Evolutionary conservation across 1,284 basidiomycete species (phyloP), one percentile per base, ranked within the genome.

Genomic region (Melanopsichium pennsylvanicum): DNA sequence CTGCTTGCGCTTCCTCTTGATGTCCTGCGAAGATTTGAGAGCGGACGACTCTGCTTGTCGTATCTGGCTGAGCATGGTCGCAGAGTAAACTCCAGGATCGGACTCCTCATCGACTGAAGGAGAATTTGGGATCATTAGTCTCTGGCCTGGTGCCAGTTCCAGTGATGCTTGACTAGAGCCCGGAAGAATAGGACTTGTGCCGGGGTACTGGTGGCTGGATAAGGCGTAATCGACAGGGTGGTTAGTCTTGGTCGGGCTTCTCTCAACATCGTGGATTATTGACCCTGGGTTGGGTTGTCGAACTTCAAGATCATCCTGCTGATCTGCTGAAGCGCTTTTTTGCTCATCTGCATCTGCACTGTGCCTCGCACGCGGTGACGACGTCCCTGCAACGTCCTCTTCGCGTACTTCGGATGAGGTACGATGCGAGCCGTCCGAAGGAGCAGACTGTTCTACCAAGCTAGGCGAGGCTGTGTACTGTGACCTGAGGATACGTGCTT

Each of bases 401-500:
- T 25, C 22, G 23, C 26, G 25, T 3, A 32, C 26, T n/a, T n/a
- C 21, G 2, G 48, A 35, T 4, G 60, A 44, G 16, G 23, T 22
- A 18, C 36, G 44, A 16, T 52, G 60, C 60, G 54, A 63, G 21
- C 60, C 60, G 12, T 63, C 60, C 0, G 60, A 57, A 13, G 60
- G 60, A 1, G 44, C 60, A 4, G 60, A 57, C 32, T 63, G 48
- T 35, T 63, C 60, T 23, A 43, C 36, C 7, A 42, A 41, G 16
- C 38, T 21, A 11, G 60, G 60, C 7, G 54, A 44, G 9, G 60
- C 40, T n/a, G 52, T 63, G 34, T 57, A 63, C 21, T 57, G 48
- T 11, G 60, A 63, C 13, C 60, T 26, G 25, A 63, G 36, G 13
- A 63, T 56, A 36, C 60, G 60, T 11, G 60, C 60, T 21, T 63